Percentiles rank a stretch among this genome's conserved stretches.
Evolutionary conservation across 2,329 filamentous ascomycete genomes (phyloP).

Genomic region (Phialocephala subalpina): DNA sequence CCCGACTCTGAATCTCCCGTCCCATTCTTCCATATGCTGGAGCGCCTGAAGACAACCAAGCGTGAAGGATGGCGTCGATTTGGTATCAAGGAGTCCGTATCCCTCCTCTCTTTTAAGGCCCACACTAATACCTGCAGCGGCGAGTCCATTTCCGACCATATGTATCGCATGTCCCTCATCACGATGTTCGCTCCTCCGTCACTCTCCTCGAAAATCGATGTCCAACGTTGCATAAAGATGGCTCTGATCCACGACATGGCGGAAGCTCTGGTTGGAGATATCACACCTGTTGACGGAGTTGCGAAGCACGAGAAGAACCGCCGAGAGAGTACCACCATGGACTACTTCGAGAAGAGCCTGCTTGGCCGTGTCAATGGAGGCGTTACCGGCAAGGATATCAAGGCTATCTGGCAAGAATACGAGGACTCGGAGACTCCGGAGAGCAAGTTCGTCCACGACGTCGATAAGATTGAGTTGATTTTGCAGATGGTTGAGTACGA

Average conservation of each 20-base stretch:
- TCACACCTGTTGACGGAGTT: constrained; percentile 90
- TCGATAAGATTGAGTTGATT: constrained; percentile 96
- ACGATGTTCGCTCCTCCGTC: constrained; percentile 87
- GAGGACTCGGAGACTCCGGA: constrained; percentile 87
- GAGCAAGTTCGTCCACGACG: constrained; percentile 90
- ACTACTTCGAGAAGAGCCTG: constrained; percentile 77
- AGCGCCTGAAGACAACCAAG: constrained; percentile 94
- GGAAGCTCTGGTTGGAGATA: constrained; percentile 92
- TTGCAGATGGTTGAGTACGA: constrained; percentile 98
- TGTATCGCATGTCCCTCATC: constrained; percentile 99
- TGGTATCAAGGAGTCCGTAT: constrained; percentile 66
- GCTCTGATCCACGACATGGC: constrained; percentile 98
- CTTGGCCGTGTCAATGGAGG: constrained; percentile 81
- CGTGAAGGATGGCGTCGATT: constrained; percentile 96
- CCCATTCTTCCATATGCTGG: constrained; percentile 93
- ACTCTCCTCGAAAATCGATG: constrained; percentile 75
- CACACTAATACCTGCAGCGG: constrained; percentile 56
- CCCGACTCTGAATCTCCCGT: constrained; percentile 76
- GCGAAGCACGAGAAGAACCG: constrained; percentile 88
- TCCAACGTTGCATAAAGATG: constrained; percentile 91
- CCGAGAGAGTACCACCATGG: constrained; percentile 89
- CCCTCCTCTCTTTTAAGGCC: background rate
- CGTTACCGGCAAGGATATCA: constrained; percentile 72
- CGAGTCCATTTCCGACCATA: constrained; percentile 97
- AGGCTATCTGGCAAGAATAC: constrained; percentile 92